Evolutionary conservation across 164 flowering plant species (phyloP).

Genomic region (Macadamia tetraphylla): DNA sequence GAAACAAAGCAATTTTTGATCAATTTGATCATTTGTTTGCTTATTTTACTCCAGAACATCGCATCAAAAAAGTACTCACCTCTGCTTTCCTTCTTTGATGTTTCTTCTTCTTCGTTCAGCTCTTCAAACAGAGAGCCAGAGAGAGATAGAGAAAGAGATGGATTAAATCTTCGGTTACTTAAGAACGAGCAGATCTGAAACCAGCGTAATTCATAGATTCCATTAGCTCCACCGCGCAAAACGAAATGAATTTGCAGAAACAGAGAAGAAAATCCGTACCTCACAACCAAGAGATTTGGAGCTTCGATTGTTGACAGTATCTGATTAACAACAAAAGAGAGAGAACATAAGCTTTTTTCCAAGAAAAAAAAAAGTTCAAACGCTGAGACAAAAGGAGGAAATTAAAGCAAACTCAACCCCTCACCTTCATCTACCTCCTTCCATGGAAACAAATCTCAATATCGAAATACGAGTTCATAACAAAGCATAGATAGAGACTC

Average conservation of each 20-base stretch:
- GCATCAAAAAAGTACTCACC: too few species aligned
- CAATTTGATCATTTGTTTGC: not conserved
- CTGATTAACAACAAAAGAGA: not conserved
- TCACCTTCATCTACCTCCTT: not conserved
- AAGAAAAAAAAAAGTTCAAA: not conserved
- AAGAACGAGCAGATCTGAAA: conserved; percentile 1
- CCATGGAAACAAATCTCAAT: not conserved
- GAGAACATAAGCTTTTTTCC: not conserved
- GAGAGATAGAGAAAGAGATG: too few species aligned
- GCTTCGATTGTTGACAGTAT: not conserved
- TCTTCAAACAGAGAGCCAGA: not conserved
- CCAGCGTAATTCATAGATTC: not conserved
- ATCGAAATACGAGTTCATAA: not conserved
- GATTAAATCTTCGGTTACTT: too few species aligned
- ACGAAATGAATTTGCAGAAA: not conserved
- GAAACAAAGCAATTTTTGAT: not conserved
- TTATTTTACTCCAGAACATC: too few species aligned
- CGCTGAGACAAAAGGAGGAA: not conserved
- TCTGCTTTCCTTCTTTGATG: not conserved
- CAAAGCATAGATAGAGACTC: not conserved
- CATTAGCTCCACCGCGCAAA: not conserved
- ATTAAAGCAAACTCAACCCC: not conserved
- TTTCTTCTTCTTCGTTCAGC: not conserved
- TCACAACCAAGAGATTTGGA: too few species aligned
- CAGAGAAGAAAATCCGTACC: not conserved